Base-by-base conservation (phyloP, 176 grass and related monocot species). In the Poa pratensis region DNA sequence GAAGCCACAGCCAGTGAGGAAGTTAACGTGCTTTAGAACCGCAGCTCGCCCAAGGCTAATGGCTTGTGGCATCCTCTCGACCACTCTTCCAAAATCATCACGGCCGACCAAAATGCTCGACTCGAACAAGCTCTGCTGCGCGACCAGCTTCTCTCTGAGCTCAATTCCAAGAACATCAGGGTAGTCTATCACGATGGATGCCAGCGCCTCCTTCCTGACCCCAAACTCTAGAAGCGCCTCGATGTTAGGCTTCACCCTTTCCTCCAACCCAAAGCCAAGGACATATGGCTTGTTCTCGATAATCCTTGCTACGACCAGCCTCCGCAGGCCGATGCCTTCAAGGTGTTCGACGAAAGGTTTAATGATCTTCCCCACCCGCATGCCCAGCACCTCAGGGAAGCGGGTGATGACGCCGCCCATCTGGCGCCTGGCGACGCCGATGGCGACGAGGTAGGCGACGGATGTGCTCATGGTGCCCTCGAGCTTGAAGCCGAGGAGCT, bases 391-490 rank as follows among this genome's bases (percentile, higher is more conserved):
- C 75, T 92, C 90, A 0, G 90, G 90, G 66, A 90, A 94, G 19
- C 87, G 85, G 43, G 88, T 92, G 75, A 94, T 87, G 23, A 92
- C 64, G 27, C 79, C 13, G 17, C 90, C 87, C 9, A 94, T 23
- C 79, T 80, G 75, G 8, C 93, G 83, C 82, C 93, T 87, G 6
- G 54, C 85, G 18, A 94, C 69, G 5, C 93, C 93, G 73, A 92
- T 88, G 50, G 75, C 88, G 13, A 94, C 82, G 10, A 92, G 80
- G 88, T 94, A 94, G 11, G 93, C 90, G 16, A 94, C 64, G n/a
- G 93, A 94, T 1, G 93, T 94, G 85, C 93, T 94, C 90, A 94
- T 94, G 19, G 93, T 94, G 3, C 93, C 93, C 85, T 94, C 90
- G 79, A 94, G 86, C 77, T 94, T 94, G 90, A 94, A 94, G 5